Evolutionary conservation across 805 yeast genomes (phyloP).

Genomic region (Priceomyces fermenticarens): DNA sequence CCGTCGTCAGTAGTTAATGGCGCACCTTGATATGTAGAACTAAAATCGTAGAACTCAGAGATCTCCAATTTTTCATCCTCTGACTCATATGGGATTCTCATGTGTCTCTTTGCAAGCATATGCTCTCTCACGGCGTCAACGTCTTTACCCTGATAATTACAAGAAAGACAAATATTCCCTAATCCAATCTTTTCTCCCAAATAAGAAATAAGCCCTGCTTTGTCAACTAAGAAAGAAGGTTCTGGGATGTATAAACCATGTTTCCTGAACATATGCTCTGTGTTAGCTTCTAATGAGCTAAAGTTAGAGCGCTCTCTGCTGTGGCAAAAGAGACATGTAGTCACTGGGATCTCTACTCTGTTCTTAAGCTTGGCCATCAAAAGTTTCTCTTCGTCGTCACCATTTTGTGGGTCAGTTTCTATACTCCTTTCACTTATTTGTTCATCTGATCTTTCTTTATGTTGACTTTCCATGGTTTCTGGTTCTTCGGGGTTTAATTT

Average conservation of each 20-base stretch:
- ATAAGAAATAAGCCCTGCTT: slow-evolving; percentile 69
- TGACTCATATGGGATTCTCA: slow-evolving; percentile 82
- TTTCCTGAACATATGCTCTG: slow-evolving; percentile 70
- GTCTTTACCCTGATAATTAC: slow-evolving; percentile 80
- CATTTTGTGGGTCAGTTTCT: slow-evolving; percentile 8
- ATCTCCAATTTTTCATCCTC: slow-evolving; percentile 74
- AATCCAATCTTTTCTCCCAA: slow-evolving; percentile 77
- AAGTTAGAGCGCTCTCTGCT: slow-evolving; percentile 31
- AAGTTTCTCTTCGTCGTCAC: slow-evolving; percentile 38
- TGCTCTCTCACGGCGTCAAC: slow-evolving; percentile 89
- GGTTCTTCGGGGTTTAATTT: slow-evolving; percentile 1
- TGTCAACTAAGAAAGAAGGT: slow-evolving; percentile 60
- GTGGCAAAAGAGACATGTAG: slow-evolving; percentile 51
- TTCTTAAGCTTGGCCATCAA: slow-evolving; percentile 45
- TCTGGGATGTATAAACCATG: slow-evolving; percentile 94
- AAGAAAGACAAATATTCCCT: slow-evolving; percentile 80
- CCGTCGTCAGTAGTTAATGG: slow-evolving; percentile 10
- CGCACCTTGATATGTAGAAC: slow-evolving; percentile 49
- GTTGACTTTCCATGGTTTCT: background rate
- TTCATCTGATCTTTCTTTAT: background rate
- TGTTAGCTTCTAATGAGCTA: slow-evolving; percentile 37
- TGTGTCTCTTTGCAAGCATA: slow-evolving; percentile 80
- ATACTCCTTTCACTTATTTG: background rate
- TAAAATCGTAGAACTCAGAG: slow-evolving; percentile 81
- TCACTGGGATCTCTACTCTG: slow-evolving; percentile 45